These are phyloP conservation scores for Cicer pinnatifidum DNA, from an alignment of 306 rosid genomes.

Conservation along the genomic window DNA sequence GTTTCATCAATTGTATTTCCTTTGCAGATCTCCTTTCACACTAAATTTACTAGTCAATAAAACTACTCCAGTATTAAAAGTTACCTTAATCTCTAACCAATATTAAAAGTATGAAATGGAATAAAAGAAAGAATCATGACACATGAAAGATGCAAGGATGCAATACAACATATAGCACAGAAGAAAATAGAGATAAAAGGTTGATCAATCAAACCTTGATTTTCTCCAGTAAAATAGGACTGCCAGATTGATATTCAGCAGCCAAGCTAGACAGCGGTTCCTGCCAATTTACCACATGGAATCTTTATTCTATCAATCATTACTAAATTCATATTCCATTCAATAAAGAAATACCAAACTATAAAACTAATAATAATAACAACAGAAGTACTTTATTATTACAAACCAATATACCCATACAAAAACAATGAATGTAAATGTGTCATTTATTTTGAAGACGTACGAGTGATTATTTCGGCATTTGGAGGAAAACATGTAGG, in stretches of 20 bases:
- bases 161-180: constrained; percentile 25
- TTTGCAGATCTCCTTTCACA: no score
- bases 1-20: no score
- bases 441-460: no score
- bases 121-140: constrained; percentile 29
- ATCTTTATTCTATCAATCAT: constrained; percentile 22
- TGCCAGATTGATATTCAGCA: constrained; percentile 87
- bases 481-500: no score
- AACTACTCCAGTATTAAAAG: no score
- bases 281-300: constrained; percentile 57
- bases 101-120: neutral
- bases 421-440: no score
- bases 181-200: constrained; percentile 21
- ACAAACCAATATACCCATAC: no score
- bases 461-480: no score
- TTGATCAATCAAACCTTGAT: constrained; percentile 64
- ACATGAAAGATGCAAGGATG: constrained; percentile 22
- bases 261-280: constrained; percentile 77
- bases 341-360: constrained; percentile 6
- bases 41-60: no score
- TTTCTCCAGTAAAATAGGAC: constrained; percentile 89
- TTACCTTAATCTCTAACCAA: no score
- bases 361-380: neutral
- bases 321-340: constrained; percentile 30
- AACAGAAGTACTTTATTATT: no score